Percentiles rank a stretch among this genome's conserved stretches.
These are phyloP conservation scores for Thelephora ganbajun DNA, from an alignment of 768 basidiomycete genomes.

Conservation along the genomic window DNA sequence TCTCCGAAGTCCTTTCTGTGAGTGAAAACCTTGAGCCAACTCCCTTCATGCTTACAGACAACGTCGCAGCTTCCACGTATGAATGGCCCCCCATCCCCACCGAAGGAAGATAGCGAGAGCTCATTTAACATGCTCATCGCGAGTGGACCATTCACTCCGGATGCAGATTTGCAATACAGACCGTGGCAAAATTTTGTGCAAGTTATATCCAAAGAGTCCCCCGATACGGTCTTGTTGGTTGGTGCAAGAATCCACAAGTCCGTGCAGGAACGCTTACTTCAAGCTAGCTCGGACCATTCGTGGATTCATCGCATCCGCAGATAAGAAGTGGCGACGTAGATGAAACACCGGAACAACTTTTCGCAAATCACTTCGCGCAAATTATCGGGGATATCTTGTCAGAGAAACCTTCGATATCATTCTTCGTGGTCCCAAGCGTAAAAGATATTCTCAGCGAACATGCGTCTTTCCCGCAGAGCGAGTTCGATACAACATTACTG, in stretches of 20 bases:
- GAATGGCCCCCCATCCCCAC: constrained; percentile 26
- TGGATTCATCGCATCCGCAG: constrained; percentile 63
- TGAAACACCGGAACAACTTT: constrained; percentile 48
- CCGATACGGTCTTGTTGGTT: constrained; percentile 71
- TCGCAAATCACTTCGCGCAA: constrained; percentile 46
- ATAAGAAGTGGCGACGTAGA: constrained; percentile 68
- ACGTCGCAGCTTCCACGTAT: constrained; percentile 46
- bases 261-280: background rate
- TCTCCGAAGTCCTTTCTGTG: constrained; percentile 71
- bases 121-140: constrained; percentile 58
- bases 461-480: constrained; percentile 74
- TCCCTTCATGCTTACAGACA: background rate
- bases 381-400: constrained; percentile 44
- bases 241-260: constrained; percentile 8
- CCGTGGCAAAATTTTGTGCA: constrained; percentile 53
- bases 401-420: constrained; percentile 48
- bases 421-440: constrained; percentile 73
- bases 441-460: constrained; percentile 72
- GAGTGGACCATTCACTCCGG: constrained; percentile 78
- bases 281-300: constrained; percentile 58
- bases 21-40: constrained; percentile 14
- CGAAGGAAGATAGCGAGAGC: constrained; percentile 21
- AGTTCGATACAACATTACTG: constrained; percentile 29
- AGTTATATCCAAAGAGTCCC: constrained; percentile 48
- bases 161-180: constrained; percentile 61